Evolutionary conservation across 805 yeast species (phyloP).

Genomic region (Cyberlindnera nakhonratchasimensis): DNA sequence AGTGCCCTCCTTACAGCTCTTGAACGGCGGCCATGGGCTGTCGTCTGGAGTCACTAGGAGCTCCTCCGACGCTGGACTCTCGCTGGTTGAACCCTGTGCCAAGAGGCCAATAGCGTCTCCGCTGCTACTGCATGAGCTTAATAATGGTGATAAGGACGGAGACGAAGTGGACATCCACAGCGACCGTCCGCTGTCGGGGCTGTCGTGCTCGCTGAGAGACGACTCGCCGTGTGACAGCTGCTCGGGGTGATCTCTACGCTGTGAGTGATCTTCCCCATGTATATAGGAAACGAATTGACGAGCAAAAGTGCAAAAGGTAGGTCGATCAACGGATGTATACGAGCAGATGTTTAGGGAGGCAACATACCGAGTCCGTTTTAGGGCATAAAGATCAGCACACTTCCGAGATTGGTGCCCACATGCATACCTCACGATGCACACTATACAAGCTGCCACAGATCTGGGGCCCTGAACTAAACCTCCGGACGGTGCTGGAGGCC

Average conservation of each 20-base stretch:
- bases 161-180: conserved; percentile 4
- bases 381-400: no score
- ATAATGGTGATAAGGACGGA: not conserved
- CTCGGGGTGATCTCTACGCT: conserved; percentile 1
- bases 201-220: not conserved
- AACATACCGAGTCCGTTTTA: no score
- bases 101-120: conserved; percentile 1
- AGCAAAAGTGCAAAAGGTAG: not conserved
- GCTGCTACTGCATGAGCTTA: not conserved
- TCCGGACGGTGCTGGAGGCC: no score
- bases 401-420: no score
- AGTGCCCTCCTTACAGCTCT: no score
- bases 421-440: no score
- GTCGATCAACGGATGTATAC: no score
- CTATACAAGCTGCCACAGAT: no score
- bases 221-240: conserved; percentile 13
- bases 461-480: no score
- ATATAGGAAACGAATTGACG: not conserved
- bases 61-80: not conserved
- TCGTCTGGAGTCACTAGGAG: not conserved
- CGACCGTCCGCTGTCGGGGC: conserved; percentile 1
- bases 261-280: not conserved
- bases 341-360: no score
- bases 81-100: not conserved
- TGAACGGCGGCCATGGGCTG: no score